phyloP scores from a whole-genome alignment of 2,329 filamentous ascomycete genomes.

The Beauveria medogensis region DNA sequence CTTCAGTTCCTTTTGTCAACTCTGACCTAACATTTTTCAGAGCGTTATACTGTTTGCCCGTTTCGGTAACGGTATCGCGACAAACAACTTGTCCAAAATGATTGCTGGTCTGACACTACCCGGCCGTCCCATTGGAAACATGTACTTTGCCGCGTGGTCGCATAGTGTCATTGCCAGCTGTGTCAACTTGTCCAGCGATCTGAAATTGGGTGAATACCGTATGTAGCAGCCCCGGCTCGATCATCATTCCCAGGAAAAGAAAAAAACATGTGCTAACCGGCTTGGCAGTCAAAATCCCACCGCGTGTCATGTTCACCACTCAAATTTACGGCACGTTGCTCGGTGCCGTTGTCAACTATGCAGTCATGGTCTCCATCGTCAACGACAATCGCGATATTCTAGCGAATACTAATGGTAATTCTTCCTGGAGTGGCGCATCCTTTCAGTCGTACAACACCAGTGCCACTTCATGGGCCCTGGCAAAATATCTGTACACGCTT shows the following conservation, averaged over 20 bases:
- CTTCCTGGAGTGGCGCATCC: constrained; percentile 44
- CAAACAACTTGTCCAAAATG: constrained; percentile 52
- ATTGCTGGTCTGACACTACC: constrained; percentile 43
- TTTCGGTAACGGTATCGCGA: constrained; percentile 49
- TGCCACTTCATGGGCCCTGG: constrained; percentile 41
- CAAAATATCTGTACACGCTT: constrained; percentile 42
- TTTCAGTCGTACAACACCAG: constrained; percentile 43
- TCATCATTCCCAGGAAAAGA: too few relatives aligned
- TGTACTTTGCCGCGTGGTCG: constrained; percentile 52
- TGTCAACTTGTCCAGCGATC: constrained; percentile 41
- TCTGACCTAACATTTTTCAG: constrained; percentile 20
- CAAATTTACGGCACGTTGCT: constrained; percentile 48
- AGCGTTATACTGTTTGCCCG: constrained; percentile 44
- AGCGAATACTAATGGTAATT: constrained; percentile 35
- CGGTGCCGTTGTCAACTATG: constrained; percentile 46
- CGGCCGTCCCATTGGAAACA: constrained; percentile 44
- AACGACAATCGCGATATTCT: constrained; percentile 40
- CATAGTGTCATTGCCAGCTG: constrained; percentile 46
- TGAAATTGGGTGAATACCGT: constrained; percentile 54
- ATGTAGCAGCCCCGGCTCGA: constrained; percentile 16
- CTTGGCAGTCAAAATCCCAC: constrained; percentile 43
- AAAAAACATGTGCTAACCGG: constrained; percentile 14
- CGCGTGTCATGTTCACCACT: constrained; percentile 45
- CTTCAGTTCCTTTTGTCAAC: neutral
- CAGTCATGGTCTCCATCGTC: constrained; percentile 48